Conservation (phyloP, 2,329 filamentous ascomycete genomes). For the Microcera coccophila region DNA sequence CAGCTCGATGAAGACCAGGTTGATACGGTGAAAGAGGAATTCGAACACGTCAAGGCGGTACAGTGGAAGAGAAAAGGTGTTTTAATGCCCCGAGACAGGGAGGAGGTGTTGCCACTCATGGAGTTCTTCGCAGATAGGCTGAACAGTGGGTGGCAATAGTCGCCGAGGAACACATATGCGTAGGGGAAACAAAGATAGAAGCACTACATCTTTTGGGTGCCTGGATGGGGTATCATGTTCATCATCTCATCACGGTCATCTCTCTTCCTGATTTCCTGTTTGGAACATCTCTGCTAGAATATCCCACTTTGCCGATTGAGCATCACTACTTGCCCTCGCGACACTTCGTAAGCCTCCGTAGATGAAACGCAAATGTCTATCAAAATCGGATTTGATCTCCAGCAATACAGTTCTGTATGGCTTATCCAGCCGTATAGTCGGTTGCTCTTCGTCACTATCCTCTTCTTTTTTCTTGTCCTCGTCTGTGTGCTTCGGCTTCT, state of each 20-base stretch:
- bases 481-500: constrained; percentile 24
- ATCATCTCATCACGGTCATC: constrained; percentile 16
- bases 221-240: constrained; percentile 24
- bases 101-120: constrained; percentile 91
- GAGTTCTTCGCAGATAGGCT: constrained; percentile 70
- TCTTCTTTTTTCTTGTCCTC: constrained; percentile 34
- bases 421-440: constrained; percentile 25
- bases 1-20: constrained; percentile 61
- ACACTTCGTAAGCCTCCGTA: constrained; percentile 69
- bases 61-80: constrained; percentile 69
- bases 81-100: constrained; percentile 74
- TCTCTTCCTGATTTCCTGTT: constrained; percentile 33
- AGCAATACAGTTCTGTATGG: constrained; percentile 51
- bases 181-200: background rate
- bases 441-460: constrained; percentile 31
- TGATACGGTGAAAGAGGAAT: constrained; percentile 61
- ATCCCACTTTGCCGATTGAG: constrained; percentile 64
- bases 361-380: constrained; percentile 65
- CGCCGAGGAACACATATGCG: background rate
- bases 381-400: constrained; percentile 59
- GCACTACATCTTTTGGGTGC: no score
- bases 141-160: constrained; percentile 13
- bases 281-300: constrained; percentile 77
- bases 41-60: constrained; percentile 62
- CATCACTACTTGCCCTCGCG: constrained; percentile 66